Base-by-base conservation (phyloP, 1,284 basidiomycete species). In the Stereum hirsutum region DNA sequence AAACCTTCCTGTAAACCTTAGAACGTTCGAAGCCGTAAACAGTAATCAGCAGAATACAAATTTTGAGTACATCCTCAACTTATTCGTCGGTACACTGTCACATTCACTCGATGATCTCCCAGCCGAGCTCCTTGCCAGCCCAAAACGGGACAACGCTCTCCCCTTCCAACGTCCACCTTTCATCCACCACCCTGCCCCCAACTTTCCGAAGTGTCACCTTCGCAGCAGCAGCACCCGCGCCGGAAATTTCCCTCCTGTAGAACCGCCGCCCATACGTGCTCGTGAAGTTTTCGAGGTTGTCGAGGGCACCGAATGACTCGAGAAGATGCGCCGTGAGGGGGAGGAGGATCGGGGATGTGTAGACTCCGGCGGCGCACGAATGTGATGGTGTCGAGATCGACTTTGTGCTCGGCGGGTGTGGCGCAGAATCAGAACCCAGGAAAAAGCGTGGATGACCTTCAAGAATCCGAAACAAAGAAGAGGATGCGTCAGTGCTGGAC, bases 381-480 rank as follows among this genome's bases (percentile, higher is more conserved):
- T 79, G 73, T n/a, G 65, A 62, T 3, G 89, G 82, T 2, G 80
- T 72, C 45, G 82, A 78, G 6, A 76, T 81, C 12, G 89, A 77
- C 64, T 99, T 99, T 46, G 72, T 72, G n/a, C 72, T 62, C 8
- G 81, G 71, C 1, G 89, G 84, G 62, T 99, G 96, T 21, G 96
- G 96, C 1, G 96, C 96, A 25, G 89, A 94, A 64, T 99, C 96
- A 15, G 92, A 96, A 14, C 96, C 96, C 37, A 99, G 73, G 78
- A 99, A 99, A 68, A 99, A 99, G 46, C 90, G 84, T 2, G 91
- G 86, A 62, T 97, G 90, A 2, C 95, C 91, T 84, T 36, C 42
- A 38, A 4, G 10, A n/a, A n/a, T n/a, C n/a, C n/a, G n/a, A n/a
- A n/a, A n/a, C n/a, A n/a, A 40, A 8, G 21, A 23, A 47, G 7